These are phyloP conservation scores for Porogramme epimiltina DNA, from an alignment of 1,284 basidiomycete species.

Conservation along the genomic window DNA sequence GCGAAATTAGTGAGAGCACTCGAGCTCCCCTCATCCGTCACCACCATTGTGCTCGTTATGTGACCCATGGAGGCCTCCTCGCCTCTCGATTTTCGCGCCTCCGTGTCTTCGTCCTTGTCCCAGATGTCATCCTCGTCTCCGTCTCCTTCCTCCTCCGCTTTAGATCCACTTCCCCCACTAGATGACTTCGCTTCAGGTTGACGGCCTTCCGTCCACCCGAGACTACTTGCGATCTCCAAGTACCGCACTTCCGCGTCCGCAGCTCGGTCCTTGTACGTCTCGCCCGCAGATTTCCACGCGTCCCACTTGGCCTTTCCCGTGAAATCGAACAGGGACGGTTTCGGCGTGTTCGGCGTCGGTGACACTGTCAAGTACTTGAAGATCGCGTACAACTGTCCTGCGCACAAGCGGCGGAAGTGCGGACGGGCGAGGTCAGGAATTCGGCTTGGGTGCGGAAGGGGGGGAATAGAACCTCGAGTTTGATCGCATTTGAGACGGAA, in stretches of 20 bases:
- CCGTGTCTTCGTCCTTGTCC: slow-evolving; percentile 19
- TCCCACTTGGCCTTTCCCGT: slow-evolving; percentile 87
- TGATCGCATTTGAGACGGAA: slow-evolving; percentile 56
- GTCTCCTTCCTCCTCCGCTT: not conserved
- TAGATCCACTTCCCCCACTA: not conserved
- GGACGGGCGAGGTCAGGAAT: not conserved
- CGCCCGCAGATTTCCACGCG: slow-evolving; percentile 68
- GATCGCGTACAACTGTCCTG: slow-evolving; percentile 78
- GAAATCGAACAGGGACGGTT: slow-evolving; percentile 83
- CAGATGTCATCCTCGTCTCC: slow-evolving; percentile 31
- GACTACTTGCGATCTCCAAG: slow-evolving; percentile 63
- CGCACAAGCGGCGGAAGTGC: slow-evolving; percentile 30
- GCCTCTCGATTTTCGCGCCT: slow-evolving; percentile 19
- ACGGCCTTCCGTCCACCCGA: slow-evolving; percentile 65
- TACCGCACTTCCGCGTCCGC: slow-evolving; percentile 63
- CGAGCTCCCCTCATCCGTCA: slow-evolving; percentile 39
- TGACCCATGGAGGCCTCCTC: slow-evolving; percentile 57
- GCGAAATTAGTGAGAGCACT: slow-evolving; percentile 65
- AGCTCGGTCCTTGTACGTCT: slow-evolving; percentile 45
- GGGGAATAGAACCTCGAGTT: slow-evolving; percentile 67
- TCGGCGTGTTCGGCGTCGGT: slow-evolving; percentile 51
- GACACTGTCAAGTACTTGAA: slow-evolving; percentile 78
- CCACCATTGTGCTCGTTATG: slow-evolving; percentile 62
- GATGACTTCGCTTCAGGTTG: slow-evolving; percentile 7
- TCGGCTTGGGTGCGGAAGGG: slow-evolving; percentile 18